Evolutionary conservation across 2,329 filamentous ascomycete species (phyloP).

Genomic region (Aspergillus sp.): DNA sequence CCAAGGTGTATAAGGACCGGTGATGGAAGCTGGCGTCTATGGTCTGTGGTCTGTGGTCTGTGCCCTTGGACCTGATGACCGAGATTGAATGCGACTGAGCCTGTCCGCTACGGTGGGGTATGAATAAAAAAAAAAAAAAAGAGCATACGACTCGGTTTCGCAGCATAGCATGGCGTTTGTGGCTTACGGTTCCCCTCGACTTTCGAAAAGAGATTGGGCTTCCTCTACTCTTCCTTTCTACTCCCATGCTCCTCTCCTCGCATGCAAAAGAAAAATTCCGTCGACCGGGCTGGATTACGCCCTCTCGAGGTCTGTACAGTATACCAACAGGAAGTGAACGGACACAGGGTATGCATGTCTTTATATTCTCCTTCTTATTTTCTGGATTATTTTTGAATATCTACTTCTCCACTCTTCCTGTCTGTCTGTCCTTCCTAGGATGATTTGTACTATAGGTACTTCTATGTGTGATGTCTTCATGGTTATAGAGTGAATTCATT

Average conservation of each 20-base stretch:
- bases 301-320: not conserved
- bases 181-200: conserved; percentile 1
- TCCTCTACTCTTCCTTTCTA: not conserved
- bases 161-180: conserved; percentile 37
- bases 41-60: conserved; percentile 2
- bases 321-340: not conserved
- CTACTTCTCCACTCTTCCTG: conserved; percentile 14
- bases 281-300: not conserved
- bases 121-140: not conserved
- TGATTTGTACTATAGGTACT: conserved; percentile 11
- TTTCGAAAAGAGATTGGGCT: no score
- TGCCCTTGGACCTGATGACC: not conserved
- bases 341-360: no score
- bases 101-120: not conserved
- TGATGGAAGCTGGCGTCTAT: conserved; percentile 25
- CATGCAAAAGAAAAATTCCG: not conserved
- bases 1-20: conserved; percentile 87
- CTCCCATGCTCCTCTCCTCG: not conserved
- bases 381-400: conserved; percentile 3
- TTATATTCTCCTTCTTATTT: not conserved
- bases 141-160: conserved; percentile 17
- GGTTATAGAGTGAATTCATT: not conserved
- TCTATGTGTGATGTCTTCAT: conserved; percentile 2
- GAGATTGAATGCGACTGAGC: not conserved
- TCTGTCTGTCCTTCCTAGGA: conserved; percentile 1